phyloP scores from a whole-genome alignment of 345 rosid species.

The Acer saccharum region DNA sequence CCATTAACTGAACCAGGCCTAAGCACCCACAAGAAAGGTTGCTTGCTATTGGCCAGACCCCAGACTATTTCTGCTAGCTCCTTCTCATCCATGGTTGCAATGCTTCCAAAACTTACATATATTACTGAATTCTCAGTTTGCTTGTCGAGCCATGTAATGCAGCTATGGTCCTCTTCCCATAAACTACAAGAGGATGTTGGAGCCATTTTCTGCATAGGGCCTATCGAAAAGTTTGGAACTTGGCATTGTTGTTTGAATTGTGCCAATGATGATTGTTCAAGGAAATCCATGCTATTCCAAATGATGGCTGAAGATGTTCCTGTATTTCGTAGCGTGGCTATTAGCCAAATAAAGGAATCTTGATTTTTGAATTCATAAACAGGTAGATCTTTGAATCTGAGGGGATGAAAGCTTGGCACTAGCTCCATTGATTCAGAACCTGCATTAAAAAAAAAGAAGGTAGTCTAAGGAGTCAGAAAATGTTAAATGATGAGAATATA shows the following conservation, averaged over 20 bases:
- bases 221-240: slow-evolving; percentile 26
- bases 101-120: slow-evolving; percentile 41
- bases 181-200: slow-evolving; percentile 11
- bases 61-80: slow-evolving; percentile 37
- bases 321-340: slow-evolving; percentile 8
- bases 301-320: slow-evolving; percentile 28
- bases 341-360: slow-evolving; percentile 18
- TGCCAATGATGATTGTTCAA: slow-evolving; percentile 26
- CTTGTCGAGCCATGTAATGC: slow-evolving; percentile 38
- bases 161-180: slow-evolving; percentile 31
- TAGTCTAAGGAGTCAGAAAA: too few relatives aligned
- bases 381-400: slow-evolving; percentile 32
- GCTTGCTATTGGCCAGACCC: slow-evolving; percentile 36
- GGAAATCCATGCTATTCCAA: slow-evolving; percentile 27
- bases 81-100: slow-evolving; percentile 15
- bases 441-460: too few relatives aligned
- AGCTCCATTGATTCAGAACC: slow-evolving; percentile 9
- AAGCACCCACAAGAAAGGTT: slow-evolving; percentile 41
- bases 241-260: slow-evolving; percentile 13
- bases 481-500: too few relatives aligned
- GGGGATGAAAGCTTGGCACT: slow-evolving; percentile 20
- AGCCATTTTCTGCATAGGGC: slow-evolving; percentile 28
- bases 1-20: slow-evolving; percentile 30
- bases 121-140: slow-evolving; percentile 33
- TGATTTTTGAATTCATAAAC: slow-evolving; percentile 13